phyloP scores from a whole-genome alignment of 2,329 filamentous ascomycete species.

The Arthroderma sp. region DNA sequence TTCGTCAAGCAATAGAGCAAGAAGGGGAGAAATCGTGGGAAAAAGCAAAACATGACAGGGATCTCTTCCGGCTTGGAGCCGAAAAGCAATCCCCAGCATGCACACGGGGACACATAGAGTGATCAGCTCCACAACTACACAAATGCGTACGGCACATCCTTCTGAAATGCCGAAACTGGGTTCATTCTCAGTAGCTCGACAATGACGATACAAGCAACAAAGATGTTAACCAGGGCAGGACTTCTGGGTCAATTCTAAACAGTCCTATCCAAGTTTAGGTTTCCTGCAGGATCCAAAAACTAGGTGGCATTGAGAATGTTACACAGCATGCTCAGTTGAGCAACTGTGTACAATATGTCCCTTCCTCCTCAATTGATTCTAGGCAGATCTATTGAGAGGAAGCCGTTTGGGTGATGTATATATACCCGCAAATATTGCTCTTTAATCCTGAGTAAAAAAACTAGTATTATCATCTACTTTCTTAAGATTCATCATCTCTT shows the following conservation, averaged over 20 bases:
- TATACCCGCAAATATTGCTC: no score
- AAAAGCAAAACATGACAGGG: background rate
- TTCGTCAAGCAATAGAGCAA: conserved; percentile 1
- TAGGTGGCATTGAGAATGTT: no score
- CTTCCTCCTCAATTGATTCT: no score
- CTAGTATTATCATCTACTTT: no score
- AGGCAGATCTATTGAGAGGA: no score
- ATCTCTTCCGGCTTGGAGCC: conserved; percentile 1
- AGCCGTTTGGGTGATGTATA: no score
- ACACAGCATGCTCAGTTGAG: no score
- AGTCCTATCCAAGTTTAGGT: conserved; percentile 15
- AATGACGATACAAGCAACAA: conserved; percentile 17
- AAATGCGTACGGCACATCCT: conserved; percentile 1
- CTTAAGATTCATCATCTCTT: no score
- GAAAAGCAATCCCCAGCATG: conserved; percentile 2
- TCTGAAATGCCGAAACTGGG: background rate
- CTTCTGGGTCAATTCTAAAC: conserved; percentile 15
- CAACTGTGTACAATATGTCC: no score
- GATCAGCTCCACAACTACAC: conserved; percentile 1
- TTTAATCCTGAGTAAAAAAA: no score
- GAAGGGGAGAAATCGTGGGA: conserved; percentile 5
- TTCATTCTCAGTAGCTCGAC: conserved; percentile 18
- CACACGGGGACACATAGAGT: conserved; percentile 2
- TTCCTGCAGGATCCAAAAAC: no score
- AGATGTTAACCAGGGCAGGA: conserved; percentile 17